A percentile compares a stretch with the other conserved stretches of the same genome.
These are phyloP conservation scores for Penicillium daleae DNA, from an alignment of 495 filamentous ascomycete species.

Conservation along the genomic window DNA sequence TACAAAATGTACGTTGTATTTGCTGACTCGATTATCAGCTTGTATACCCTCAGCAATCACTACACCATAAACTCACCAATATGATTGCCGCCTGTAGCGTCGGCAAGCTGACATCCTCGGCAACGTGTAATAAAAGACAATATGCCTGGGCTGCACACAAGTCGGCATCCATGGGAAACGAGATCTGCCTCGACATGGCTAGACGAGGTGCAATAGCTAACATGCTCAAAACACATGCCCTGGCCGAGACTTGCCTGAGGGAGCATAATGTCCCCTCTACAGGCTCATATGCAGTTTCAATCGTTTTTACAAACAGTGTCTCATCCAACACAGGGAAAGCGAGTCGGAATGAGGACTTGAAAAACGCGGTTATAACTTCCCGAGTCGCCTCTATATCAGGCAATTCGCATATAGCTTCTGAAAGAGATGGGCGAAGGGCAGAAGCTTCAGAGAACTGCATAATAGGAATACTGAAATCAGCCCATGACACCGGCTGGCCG, in stretches of 20 bases:
- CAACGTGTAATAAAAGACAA: constrained; percentile 2
- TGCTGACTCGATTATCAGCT: constrained; percentile 8
- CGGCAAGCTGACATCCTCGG: constrained; percentile 1
- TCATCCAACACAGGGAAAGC: constrained; percentile 17
- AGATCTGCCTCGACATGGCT: neutral
- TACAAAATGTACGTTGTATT: constrained; percentile 16
- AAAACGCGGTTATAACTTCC: constrained; percentile 5
- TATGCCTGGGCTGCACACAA: constrained; percentile 15
- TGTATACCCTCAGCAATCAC: neutral
- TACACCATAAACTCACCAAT: constrained; percentile 10
- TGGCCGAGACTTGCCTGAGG: constrained; percentile 11
- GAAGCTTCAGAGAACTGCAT: neutral
- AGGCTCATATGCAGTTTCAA: constrained; percentile 19
- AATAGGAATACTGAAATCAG: constrained; percentile 14
- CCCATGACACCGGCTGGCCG: constrained; percentile 11
- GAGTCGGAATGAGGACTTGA: constrained; percentile 12
- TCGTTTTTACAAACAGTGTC: constrained; percentile 10
- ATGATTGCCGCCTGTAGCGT: constrained; percentile 21
- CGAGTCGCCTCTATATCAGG: constrained; percentile 11
- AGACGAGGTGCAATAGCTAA: constrained; percentile 12
- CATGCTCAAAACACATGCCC: constrained; percentile 16
- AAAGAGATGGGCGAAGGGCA: neutral
- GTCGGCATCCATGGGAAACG: constrained; percentile 6
- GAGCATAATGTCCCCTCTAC: neutral
- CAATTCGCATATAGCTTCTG: constrained; percentile 13